phyloP scores from a whole-genome alignment of 2,329 filamentous ascomycete genomes.

The Aspergillus costaricaensis region DNA sequence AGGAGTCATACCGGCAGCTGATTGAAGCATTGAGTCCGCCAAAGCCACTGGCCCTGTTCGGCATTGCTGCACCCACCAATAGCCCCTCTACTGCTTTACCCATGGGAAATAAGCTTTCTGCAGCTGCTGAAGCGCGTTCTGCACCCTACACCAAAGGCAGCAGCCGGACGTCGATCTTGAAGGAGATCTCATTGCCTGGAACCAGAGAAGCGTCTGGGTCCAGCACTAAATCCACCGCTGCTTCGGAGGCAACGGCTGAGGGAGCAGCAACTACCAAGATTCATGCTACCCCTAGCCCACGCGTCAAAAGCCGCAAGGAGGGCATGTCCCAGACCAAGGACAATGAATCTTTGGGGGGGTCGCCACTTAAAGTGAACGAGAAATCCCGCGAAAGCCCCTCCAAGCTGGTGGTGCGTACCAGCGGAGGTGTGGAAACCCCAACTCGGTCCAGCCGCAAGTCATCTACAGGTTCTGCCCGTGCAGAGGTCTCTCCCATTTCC shows the following conservation, averaged over 20 bases:
- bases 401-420: slow-evolving; percentile 23
- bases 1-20: slow-evolving; percentile 41
- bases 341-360: slow-evolving; percentile 22
- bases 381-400: slow-evolving; percentile 20
- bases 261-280: slow-evolving; percentile 24
- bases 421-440: slow-evolving; percentile 23
- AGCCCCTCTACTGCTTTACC: slow-evolving; percentile 28
- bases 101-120: slow-evolving; percentile 29
- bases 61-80: slow-evolving; percentile 36
- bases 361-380: slow-evolving; percentile 22
- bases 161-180: slow-evolving; percentile 25
- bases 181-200: slow-evolving; percentile 33
- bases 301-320: slow-evolving; percentile 39
- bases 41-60: slow-evolving; percentile 28
- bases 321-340: slow-evolving; percentile 25
- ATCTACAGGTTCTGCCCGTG: slow-evolving; percentile 20
- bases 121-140: slow-evolving; percentile 32
- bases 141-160: slow-evolving; percentile 27
- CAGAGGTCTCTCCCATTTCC: slow-evolving; percentile 18
- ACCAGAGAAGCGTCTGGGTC: slow-evolving; percentile 37
- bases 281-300: slow-evolving; percentile 35
- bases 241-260: slow-evolving; percentile 22
- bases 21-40: slow-evolving; percentile 41
- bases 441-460: slow-evolving; percentile 29
- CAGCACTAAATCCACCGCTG: slow-evolving; percentile 29